Conservation (phyloP, 2,329 filamentous ascomycete genomes). For the Cladosporium sp. region DNA sequence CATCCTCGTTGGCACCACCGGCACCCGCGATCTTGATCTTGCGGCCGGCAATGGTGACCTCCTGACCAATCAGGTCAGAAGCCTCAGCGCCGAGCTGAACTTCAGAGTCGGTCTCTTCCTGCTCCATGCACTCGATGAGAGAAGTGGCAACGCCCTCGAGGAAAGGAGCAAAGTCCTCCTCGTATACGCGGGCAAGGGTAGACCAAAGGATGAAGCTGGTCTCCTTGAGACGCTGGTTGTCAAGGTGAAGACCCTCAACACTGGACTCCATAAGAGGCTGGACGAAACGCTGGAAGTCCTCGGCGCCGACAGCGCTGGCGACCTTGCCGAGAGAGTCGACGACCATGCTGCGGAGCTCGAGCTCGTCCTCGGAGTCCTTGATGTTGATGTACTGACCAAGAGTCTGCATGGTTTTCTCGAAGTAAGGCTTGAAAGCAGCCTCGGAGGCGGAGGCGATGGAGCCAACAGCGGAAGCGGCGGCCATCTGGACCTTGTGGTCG, state of each 20-base stretch:
- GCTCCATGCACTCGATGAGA: constrained; percentile 78
- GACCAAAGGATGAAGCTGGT: constrained; percentile 98
- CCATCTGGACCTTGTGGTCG: constrained; percentile 84
- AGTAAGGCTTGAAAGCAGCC: constrained; percentile 82
- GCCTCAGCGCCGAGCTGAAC: constrained; percentile 71
- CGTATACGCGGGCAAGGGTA: constrained; percentile 88
- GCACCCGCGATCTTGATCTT: constrained; percentile 74
- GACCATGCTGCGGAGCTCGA: constrained; percentile 83
- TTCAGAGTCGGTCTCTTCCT: constrained; percentile 80
- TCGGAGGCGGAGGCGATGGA: constrained; percentile 84
- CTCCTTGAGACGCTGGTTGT: constrained; percentile 86
- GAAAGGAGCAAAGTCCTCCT: constrained; percentile 75
- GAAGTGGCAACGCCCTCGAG: constrained; percentile 73
- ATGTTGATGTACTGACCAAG: constrained; percentile 78
- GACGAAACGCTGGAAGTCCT: constrained; percentile 87
- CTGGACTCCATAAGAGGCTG: constrained; percentile 85
- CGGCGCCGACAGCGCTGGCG: constrained; percentile 77
- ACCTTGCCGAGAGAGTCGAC: constrained; percentile 93
- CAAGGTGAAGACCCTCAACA: constrained; percentile 83
- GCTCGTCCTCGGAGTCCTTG: constrained; percentile 84
- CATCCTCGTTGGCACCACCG: constrained; percentile 43
- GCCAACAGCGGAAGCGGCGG: constrained; percentile 82
- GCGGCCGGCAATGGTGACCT: constrained; percentile 74
- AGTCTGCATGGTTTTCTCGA: constrained; percentile 84
- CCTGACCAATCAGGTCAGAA: constrained; percentile 68